Percentiles rank a stretch among this genome's conserved stretches.
phyloP scores from a whole-genome alignment of 148 eudicot species.

The Salicornia ramosissima region DNA sequence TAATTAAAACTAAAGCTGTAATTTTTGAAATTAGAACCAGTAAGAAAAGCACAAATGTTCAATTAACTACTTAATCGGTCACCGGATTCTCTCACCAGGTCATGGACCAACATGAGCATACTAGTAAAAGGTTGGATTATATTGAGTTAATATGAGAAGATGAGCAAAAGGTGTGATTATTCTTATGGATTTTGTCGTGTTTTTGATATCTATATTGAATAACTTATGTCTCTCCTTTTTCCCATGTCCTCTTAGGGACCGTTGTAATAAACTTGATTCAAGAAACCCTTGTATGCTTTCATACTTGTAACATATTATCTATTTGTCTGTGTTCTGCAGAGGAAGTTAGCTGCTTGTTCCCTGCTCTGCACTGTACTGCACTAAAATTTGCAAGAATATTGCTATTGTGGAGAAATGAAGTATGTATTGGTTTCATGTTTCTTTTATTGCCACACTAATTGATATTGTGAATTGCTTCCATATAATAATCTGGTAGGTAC shows the following conservation, averaged over 20 bases:
- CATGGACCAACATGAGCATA: no score
- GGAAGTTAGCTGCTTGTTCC: not conserved
- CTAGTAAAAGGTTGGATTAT: no score
- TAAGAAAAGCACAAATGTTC: no score
- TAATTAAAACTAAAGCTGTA: no score
- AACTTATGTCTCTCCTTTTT: not conserved
- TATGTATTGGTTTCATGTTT: constrained; percentile 10
- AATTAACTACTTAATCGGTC: no score
- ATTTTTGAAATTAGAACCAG: no score
- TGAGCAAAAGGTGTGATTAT: no score
- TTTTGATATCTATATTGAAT: not conserved
- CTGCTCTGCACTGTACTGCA: not conserved
- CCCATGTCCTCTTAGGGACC: no score
- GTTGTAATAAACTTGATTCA: not conserved
- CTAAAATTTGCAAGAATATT: constrained; percentile 12
- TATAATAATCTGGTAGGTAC: not conserved
- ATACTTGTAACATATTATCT: not conserved
- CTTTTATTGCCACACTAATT: not conserved
- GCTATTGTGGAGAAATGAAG: constrained; percentile 29
- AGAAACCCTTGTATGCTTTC: not conserved
- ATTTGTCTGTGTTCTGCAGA: not conserved
- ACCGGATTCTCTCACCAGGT: no score
- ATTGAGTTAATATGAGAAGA: no score
- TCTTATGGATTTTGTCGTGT: no score
- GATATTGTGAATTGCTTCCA: not conserved